A percentile compares a stretch with the other conserved stretches of the same genome.
These are phyloP conservation scores for Puccinia novopanici DNA, from an alignment of 1,284 basidiomycete species.

Conservation along the genomic window DNA sequence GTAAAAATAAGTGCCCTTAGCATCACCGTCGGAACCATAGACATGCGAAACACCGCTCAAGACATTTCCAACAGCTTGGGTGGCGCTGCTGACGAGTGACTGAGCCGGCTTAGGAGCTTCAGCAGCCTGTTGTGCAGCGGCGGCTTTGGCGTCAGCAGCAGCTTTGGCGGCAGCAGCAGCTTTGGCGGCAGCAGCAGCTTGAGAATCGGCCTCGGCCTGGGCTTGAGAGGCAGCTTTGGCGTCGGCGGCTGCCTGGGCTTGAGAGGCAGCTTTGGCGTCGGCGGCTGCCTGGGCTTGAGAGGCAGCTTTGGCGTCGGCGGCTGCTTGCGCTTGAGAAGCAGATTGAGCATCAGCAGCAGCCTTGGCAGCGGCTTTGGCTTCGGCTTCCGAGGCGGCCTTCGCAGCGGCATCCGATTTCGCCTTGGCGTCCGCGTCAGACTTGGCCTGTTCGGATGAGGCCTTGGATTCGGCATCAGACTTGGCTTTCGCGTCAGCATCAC, in stretches of 20 bases:
- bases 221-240: no score
- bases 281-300: not conserved
- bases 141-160: slow-evolving; percentile 5
- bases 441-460: no score
- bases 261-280: no score
- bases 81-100: not conserved
- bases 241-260: no score
- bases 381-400: slow-evolving; percentile 1
- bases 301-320: slow-evolving; percentile 26
- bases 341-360: no score
- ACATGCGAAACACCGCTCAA: slow-evolving; percentile 33
- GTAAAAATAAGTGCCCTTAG: no score
- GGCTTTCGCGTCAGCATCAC: no score
- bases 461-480: not conserved
- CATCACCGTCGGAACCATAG: slow-evolving; percentile 34
- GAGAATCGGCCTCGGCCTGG: not conserved
- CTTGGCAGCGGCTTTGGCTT: not conserved
- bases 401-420: slow-evolving; percentile 2
- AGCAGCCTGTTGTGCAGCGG: slow-evolving; percentile 2
- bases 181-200: slow-evolving; percentile 14
- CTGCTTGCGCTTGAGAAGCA: no score
- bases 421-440: no score
- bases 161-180: slow-evolving; percentile 14
- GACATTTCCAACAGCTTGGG: not conserved
- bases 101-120: not conserved